Conservation (phyloP, 108 stramenopile species). For the Epithemia pelagica region DNA sequence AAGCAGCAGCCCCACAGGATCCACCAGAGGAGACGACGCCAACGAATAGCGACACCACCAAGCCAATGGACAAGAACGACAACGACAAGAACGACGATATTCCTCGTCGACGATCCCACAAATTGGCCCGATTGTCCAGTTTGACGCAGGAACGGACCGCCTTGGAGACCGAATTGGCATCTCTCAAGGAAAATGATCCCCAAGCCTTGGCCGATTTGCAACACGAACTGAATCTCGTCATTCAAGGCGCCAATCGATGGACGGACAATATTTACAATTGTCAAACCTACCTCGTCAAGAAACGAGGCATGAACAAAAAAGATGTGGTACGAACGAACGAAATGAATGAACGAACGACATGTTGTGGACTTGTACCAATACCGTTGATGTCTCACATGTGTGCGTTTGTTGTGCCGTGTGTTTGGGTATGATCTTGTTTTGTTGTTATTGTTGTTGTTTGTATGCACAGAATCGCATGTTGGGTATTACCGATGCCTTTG, state of each 20-base stretch:
- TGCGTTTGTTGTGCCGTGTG: too few species aligned
- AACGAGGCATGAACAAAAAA: slow-evolving; percentile 79
- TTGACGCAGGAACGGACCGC: slow-evolving; percentile 40
- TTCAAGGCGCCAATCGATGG: slow-evolving; percentile 80
- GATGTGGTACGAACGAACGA: too few species aligned
- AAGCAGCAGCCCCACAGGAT: too few species aligned
- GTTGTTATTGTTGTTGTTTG: too few species aligned
- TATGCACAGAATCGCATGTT: too few species aligned
- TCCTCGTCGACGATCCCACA: slow-evolving; percentile 36
- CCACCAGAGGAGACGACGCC: too few species aligned
- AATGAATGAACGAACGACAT: too few species aligned
- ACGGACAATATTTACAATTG: slow-evolving; percentile 87
- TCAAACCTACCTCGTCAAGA: slow-evolving; percentile 79
- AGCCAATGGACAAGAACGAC: too few species aligned
- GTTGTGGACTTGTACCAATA: too few species aligned
- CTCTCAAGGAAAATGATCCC: slow-evolving; percentile 86
- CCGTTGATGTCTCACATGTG: too few species aligned
- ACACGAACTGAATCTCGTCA: slow-evolving; percentile 52
- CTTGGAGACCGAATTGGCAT: slow-evolving; percentile 43
- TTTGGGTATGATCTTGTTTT: too few species aligned
- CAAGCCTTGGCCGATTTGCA: slow-evolving; percentile 73
- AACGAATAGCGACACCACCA: too few species aligned
- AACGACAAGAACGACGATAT: slow-evolving; percentile 63
- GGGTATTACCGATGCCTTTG: slow-evolving; percentile 5
- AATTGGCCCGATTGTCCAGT: slow-evolving; percentile 56